phyloP scores from a whole-genome alignment of 768 basidiomycete genomes.

The Scleroderma bovista region DNA sequence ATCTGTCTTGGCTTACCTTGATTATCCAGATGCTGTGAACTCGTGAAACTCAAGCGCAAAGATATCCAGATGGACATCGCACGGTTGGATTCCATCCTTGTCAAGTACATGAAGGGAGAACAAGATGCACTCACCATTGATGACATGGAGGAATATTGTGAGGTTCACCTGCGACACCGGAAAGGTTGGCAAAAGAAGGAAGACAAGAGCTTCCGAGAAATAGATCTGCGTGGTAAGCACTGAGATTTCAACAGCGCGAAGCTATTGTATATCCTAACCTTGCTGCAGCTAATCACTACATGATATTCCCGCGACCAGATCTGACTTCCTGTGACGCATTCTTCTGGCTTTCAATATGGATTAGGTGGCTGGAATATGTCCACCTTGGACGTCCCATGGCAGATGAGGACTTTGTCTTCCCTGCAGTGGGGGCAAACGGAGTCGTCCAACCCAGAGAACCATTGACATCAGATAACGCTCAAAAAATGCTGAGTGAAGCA shows the following conservation, averaged over 20 bases:
- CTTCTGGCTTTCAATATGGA: too few relatives aligned
- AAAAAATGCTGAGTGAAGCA: conserved; percentile 26
- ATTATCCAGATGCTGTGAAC: conserved; percentile 26
- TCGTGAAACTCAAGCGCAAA: conserved; percentile 15
- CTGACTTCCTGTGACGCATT: too few relatives aligned
- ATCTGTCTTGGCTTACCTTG: neutral
- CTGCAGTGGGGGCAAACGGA: conserved; percentile 21
- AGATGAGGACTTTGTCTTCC: conserved; percentile 31
- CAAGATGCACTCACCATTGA: neutral
- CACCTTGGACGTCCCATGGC: conserved; percentile 9
- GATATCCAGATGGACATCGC: conserved; percentile 12
- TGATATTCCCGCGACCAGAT: neutral
- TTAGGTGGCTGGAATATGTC: neutral
- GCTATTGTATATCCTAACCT: neutral
- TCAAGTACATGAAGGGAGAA: conserved; percentile 2
- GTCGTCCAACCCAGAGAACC: conserved; percentile 15
- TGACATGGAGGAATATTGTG: conserved; percentile 12
- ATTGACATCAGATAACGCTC: conserved; percentile 25
- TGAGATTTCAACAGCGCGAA: neutral
- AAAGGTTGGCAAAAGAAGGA: conserved; percentile 23
- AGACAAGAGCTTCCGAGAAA: conserved; percentile 21
- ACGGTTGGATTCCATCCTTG: neutral
- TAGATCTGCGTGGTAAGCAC: conserved; percentile 8
- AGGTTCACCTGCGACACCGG: conserved; percentile 14
- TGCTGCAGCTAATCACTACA: neutral